phyloP scores from a whole-genome alignment of 352 stramenopile genomes.

The Globisporangium barbulae region DNA sequence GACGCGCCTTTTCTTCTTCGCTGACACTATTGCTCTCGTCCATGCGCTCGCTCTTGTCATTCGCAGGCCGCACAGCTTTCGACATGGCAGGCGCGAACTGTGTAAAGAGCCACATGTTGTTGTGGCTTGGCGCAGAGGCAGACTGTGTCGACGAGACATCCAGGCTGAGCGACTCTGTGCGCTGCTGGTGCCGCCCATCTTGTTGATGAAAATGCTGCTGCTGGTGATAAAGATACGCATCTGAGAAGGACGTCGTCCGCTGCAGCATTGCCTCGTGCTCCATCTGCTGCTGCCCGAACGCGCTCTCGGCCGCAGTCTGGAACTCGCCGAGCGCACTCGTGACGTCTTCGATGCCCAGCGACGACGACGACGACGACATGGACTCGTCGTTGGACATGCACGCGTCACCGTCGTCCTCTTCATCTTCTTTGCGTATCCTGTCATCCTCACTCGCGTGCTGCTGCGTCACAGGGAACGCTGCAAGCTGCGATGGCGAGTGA shows the following conservation, averaged over 20 bases:
- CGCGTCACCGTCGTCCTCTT: constrained; percentile 28
- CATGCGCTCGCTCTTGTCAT: constrained; percentile 18
- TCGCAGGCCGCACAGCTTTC: constrained; percentile 27
- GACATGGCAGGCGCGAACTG: constrained; percentile 55
- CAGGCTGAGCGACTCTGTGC: neutral
- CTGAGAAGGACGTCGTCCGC: constrained; percentile 12
- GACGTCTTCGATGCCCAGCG: constrained; percentile 30
- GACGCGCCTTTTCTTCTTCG: neutral
- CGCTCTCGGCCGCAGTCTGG: neutral
- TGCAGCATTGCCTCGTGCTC: neutral
- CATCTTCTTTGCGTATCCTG: constrained; percentile 7
- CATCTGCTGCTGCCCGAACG: neutral
- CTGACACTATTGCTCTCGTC: constrained; percentile 22
- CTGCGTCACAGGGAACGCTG: neutral
- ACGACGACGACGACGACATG: constrained; percentile 52
- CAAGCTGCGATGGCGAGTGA: neutral
- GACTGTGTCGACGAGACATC: neutral
- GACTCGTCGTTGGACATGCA: constrained; percentile 63
- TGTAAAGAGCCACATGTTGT: constrained; percentile 42
- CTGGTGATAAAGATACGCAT: constrained; percentile 6
- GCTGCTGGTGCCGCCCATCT: neutral
- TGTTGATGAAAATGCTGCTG: constrained; percentile 1
- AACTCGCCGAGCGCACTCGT: constrained; percentile 10
- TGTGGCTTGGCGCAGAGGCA: neutral
- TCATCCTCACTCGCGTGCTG: constrained; percentile 14